phyloP scores from a whole-genome alignment of 176 grass and related monocot species.

The Saccharum officinarum region DNA sequence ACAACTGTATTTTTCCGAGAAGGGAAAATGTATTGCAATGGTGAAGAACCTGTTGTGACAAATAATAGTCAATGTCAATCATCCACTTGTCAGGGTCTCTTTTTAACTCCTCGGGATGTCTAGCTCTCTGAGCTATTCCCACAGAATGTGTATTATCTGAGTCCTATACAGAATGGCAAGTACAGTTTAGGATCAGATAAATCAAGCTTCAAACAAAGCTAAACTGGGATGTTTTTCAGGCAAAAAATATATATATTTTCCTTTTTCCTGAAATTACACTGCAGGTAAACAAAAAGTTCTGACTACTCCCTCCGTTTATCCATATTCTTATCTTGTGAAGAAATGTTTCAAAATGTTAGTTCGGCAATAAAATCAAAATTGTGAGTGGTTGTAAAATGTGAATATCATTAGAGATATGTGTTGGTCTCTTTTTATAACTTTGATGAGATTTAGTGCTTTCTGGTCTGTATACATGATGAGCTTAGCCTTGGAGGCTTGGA shows the following conservation, averaged over 20 bases:
- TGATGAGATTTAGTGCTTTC: neutral
- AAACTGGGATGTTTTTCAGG: neutral
- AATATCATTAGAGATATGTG: neutral
- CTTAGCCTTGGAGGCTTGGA: neutral
- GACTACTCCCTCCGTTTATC: neutral
- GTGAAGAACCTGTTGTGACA: conserved; percentile 85
- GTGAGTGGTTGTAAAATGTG: neutral
- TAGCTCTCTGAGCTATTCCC: conserved; percentile 94
- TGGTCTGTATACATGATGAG: neutral
- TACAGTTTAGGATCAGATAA: conserved; percentile 30
- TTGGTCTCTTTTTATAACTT: neutral
- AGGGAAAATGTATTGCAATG: conserved; percentile 5
- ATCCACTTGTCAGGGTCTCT: conserved; percentile 68
- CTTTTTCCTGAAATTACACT: conserved; percentile 5
- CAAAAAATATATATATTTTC: neutral
- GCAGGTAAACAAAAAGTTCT: neutral
- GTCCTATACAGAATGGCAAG: conserved; percentile 51
- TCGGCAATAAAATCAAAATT: conserved; percentile 3
- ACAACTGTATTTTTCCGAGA: conserved; percentile 6
- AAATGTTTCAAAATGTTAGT: neutral
- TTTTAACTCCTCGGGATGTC: conserved; percentile 94
- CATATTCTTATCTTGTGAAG: neutral
- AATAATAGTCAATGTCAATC: conserved; percentile 96
- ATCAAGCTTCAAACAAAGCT: conserved; percentile 26
- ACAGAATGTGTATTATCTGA: conserved; percentile 53